phyloP scores from a whole-genome alignment of 2,329 filamentous ascomycete genomes.

The Colletotrichum costaricense region DNA sequence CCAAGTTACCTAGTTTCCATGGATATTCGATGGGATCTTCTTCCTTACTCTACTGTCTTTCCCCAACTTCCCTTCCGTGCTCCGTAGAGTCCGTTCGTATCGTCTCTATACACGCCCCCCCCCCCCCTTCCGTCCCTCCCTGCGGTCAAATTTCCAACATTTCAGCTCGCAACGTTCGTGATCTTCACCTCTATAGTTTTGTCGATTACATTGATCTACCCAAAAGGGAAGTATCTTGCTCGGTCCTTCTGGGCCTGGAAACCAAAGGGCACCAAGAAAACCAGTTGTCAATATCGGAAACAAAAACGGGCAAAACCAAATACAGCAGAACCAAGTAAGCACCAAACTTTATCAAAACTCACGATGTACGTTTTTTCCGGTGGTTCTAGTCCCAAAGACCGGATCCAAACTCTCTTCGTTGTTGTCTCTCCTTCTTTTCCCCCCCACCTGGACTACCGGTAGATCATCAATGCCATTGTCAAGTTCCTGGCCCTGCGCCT shows the following conservation, averaged over 20 bases:
- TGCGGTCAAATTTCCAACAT: background rate
- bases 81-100: slow-evolving; percentile 6
- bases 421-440: background rate
- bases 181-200: background rate
- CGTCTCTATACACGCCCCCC: background rate
- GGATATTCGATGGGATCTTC: no score
- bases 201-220: background rate
- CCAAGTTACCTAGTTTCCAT: background rate
- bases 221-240: background rate
- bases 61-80: slow-evolving; percentile 2
- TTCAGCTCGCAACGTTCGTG: no score
- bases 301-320: background rate
- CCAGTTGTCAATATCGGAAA: background rate
- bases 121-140: background rate
- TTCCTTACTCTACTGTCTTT: background rate
- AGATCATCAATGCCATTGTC: no score
- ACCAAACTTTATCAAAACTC: background rate
- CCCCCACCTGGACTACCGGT: background rate
- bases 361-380: no score
- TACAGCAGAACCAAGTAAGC: background rate
- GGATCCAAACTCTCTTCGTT: background rate
- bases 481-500: no score
- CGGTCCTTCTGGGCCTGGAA: background rate
- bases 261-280: background rate
- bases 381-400: background rate